A percentile compares a stretch with the other conserved stretches of the same genome.
These are phyloP conservation scores for Linaria vulgaris DNA, from an alignment of 257 asterid species.

Conservation along the genomic window DNA sequence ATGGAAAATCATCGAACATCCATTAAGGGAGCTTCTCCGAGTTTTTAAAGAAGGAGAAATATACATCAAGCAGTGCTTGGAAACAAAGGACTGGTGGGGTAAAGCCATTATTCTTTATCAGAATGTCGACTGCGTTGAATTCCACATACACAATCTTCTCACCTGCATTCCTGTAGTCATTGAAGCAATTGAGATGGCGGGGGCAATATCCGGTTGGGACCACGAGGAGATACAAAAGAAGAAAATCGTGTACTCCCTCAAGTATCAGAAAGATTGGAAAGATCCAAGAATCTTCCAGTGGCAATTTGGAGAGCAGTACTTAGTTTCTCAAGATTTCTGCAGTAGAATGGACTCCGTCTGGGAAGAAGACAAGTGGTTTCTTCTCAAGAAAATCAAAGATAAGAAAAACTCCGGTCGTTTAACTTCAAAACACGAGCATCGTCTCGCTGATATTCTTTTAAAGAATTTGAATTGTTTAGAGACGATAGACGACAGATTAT, in stretches of 20 bases:
- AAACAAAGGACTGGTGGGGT: slow-evolving; percentile 71
- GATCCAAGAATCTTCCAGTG: slow-evolving; percentile 60
- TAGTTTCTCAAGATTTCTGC: slow-evolving; percentile 49
- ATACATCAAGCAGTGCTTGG: slow-evolving; percentile 62
- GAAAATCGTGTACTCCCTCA: slow-evolving; percentile 40
- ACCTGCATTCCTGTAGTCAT: slow-evolving; percentile 49
- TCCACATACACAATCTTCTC: slow-evolving; percentile 72
- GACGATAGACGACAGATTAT: slow-evolving; percentile 30
- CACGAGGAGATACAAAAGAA: slow-evolving; percentile 65
- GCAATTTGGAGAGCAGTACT: slow-evolving; percentile 49
- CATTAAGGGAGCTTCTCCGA: slow-evolving; percentile 66
- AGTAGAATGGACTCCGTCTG: slow-evolving; percentile 41
- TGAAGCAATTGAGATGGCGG: slow-evolving; percentile 82
- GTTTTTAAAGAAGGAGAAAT: slow-evolving; percentile 71
- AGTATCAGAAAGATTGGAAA: slow-evolving; percentile 58
- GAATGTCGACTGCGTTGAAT: slow-evolving; percentile 63
- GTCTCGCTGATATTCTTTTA: slow-evolving; percentile 53
- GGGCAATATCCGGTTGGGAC: slow-evolving; percentile 69
- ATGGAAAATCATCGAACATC: slow-evolving; percentile 79
- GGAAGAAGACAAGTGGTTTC: slow-evolving; percentile 56
- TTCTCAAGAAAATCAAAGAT: slow-evolving; percentile 42
- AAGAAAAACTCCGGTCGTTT: slow-evolving; percentile 37
- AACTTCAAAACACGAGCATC: slow-evolving; percentile 43
- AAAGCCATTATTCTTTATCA: slow-evolving; percentile 60
- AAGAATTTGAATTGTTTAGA: slow-evolving; percentile 43